Conservation (phyloP, 306 rosid genomes). For the Rosa lucieae region DNA sequence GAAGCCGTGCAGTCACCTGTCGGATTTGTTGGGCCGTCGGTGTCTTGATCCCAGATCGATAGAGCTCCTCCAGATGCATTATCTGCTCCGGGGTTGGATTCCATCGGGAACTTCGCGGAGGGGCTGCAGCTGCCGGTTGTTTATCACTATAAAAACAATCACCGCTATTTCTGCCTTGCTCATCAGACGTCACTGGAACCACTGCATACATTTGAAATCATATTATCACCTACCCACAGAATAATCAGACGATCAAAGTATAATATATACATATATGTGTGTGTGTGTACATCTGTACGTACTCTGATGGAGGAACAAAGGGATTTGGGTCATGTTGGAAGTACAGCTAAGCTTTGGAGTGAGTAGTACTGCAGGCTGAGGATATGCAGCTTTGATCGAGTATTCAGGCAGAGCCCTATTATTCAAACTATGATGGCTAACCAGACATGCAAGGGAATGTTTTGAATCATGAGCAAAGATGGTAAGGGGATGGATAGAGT, state of each 20-base stretch:
- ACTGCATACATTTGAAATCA: background rate
- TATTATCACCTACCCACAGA: background rate
- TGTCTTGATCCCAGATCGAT: constrained; percentile 56
- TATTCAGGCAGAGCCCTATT: background rate
- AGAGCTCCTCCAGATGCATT: constrained; percentile 54
- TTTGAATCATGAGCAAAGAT: background rate
- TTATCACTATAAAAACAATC: background rate
- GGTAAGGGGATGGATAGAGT: no score
- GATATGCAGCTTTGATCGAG: background rate
- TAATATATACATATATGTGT: no score
- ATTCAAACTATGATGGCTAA: background rate
- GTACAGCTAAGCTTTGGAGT: background rate
- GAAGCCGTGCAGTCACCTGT: constrained; percentile 54
- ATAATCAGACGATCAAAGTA: background rate
- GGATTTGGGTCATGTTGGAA: background rate
- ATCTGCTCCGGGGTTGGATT: constrained; percentile 70
- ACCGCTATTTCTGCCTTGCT: background rate
- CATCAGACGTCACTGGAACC: background rate
- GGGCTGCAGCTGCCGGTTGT: background rate
- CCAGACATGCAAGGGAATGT: background rate
- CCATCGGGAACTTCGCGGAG: constrained; percentile 56
- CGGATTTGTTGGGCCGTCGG: constrained; percentile 70
- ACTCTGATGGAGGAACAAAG: background rate
- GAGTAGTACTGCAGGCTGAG: background rate
- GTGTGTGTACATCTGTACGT: background rate